These are phyloP conservation scores for Clonostachys rosea DNA, from an alignment of 2,329 filamentous ascomycete species.

Conservation along the genomic window DNA sequence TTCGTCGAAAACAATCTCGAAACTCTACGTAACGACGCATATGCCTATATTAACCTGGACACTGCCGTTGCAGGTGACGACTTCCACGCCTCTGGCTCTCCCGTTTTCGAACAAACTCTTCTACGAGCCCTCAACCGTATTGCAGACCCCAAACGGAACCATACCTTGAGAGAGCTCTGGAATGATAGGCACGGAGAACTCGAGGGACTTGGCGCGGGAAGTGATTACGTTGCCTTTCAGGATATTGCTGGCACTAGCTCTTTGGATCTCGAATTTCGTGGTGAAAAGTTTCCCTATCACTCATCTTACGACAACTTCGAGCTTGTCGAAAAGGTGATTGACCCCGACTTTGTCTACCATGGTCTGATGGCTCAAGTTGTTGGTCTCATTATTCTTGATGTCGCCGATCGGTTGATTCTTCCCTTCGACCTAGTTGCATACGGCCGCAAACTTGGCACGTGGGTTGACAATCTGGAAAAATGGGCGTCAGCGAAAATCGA, in stretches of 20 bases:
- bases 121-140: conserved; percentile 71
- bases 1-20: conserved; percentile 85
- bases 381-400: conserved; percentile 77
- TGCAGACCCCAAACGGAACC: conserved; percentile 65
- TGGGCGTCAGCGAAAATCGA: conserved; percentile 44
- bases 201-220: conserved; percentile 65
- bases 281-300: conserved; percentile 64
- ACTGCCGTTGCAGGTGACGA: conserved; percentile 70
- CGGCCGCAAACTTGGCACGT: conserved; percentile 57
- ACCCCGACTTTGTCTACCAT: conserved; percentile 82
- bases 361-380: conserved; percentile 73
- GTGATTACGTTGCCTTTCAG: conserved; percentile 89
- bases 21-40: conserved; percentile 64
- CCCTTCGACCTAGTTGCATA: conserved; percentile 79
- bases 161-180: conserved; percentile 73
- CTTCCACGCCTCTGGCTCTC: conserved; percentile 77
- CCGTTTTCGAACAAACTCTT: conserved; percentile 70
- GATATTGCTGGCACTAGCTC: conserved; percentile 85
- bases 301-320: conserved; percentile 89
- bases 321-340: conserved; percentile 75
- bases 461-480: conserved; percentile 61
- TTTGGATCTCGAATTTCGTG: conserved; percentile 76
- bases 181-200: conserved; percentile 57
- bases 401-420: conserved; percentile 74
- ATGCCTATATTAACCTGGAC: conserved; percentile 90